Percentiles rank a stretch among this genome's conserved stretches.
Evolutionary conservation across 805 yeast genomes (phyloP).

Genomic region (Candida peoriensis): DNA sequence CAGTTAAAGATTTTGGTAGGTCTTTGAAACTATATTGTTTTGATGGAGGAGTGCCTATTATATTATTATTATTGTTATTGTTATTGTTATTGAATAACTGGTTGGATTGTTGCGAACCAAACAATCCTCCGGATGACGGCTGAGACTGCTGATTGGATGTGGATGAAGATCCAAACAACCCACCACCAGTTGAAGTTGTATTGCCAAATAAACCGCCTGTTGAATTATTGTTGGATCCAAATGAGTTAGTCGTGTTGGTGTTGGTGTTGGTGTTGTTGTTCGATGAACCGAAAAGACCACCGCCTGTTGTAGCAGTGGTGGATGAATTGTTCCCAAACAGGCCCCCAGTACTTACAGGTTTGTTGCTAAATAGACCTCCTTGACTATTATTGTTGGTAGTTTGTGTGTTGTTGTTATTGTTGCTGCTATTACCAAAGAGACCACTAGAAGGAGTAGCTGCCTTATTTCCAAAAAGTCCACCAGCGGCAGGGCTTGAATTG

Average conservation of each 20-base stretch:
- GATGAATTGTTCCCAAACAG: conserved; percentile 10
- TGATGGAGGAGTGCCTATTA: conserved; percentile 28
- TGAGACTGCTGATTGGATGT: conserved; percentile 1
- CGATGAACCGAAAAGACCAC: conserved; percentile 20
- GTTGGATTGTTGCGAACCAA: conserved; percentile 15
- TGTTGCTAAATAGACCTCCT: conserved; percentile 7
- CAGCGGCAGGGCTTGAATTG: conserved; percentile 16
- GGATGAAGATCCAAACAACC: conserved; percentile 9
- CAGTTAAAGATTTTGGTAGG: conserved; percentile 35
- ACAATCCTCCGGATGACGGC: conserved; percentile 5
- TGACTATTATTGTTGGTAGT: not conserved
- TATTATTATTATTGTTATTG: conserved; percentile 15
- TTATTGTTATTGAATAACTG: conserved; percentile 2
- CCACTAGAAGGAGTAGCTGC: conserved; percentile 15
- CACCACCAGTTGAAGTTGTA: conserved; percentile 9
- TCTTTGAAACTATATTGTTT: conserved; percentile 27
- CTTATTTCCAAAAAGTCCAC: conserved; percentile 34
- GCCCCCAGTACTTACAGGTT: conserved; percentile 8
- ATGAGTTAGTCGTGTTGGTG: conserved; percentile 10
- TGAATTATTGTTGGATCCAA: conserved; percentile 13
- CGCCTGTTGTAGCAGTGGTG: conserved; percentile 3
- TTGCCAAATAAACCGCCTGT: conserved; percentile 22
- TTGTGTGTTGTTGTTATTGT: conserved; percentile 20
- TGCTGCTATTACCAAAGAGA: conserved; percentile 27
- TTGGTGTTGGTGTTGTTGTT: conserved; percentile 13